Conservation (phyloP, 2,329 filamentous ascomycete species). For the Elsinoe batatas region DNA sequence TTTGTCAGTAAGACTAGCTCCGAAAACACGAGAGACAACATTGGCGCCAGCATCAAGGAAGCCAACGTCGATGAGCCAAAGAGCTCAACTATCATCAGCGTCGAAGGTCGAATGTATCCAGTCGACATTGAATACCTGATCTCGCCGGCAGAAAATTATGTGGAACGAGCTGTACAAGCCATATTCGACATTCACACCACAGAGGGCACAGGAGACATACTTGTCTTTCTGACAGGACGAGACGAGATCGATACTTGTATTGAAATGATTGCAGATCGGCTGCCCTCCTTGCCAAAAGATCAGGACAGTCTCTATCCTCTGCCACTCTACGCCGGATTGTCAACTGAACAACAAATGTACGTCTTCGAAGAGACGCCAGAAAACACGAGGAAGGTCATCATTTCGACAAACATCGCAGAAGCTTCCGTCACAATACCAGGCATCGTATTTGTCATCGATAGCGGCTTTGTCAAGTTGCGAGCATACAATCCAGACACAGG, state of each 20-base stretch:
- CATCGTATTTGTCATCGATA: constrained; percentile 83
- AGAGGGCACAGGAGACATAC: constrained; percentile 73
- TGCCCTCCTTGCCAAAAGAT: constrained; percentile 51
- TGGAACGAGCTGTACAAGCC: constrained; percentile 71
- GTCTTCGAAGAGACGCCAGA: constrained; percentile 78
- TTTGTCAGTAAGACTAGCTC: constrained; percentile 19
- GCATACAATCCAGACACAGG: constrained; percentile 75
- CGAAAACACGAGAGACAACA: constrained; percentile 19
- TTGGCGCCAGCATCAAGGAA: constrained; percentile 25
- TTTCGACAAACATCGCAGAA: constrained; percentile 93
- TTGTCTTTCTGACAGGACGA: constrained; percentile 83
- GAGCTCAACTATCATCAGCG: constrained; percentile 61
- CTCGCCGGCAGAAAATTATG: constrained; percentile 70
- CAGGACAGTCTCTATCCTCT: constrained; percentile 56
- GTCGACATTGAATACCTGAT: constrained; percentile 79
- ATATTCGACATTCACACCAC: constrained; percentile 79
- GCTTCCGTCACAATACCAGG: constrained; percentile 91
- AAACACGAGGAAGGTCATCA: constrained; percentile 79
- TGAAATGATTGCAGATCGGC: constrained; percentile 66
- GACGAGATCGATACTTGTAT: constrained; percentile 83
- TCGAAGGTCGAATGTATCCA: constrained; percentile 80
- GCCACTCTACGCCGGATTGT: constrained; percentile 79
- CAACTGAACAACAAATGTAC: constrained; percentile 87
- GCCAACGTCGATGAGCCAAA: constrained; percentile 24
- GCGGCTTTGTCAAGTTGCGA: constrained; percentile 81